These are phyloP conservation scores for Lepidium sativum DNA, from an alignment of 345 rosid species.

Conservation along the genomic window DNA sequence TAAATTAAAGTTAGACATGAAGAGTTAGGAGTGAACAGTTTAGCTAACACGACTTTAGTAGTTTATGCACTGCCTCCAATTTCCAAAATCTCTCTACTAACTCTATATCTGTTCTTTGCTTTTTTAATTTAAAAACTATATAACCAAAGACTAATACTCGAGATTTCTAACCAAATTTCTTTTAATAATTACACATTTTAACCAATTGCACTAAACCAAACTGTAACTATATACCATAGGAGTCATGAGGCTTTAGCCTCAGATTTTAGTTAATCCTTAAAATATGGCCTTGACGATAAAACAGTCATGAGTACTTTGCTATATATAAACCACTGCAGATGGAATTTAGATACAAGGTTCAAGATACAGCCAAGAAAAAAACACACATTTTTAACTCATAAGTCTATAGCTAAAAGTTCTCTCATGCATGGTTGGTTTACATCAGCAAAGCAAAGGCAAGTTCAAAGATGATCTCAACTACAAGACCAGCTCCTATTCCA, in stretches of 20 bases:
- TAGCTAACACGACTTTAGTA: too few species aligned
- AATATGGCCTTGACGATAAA: neutral
- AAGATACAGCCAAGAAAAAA: neutral
- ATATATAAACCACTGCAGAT: neutral
- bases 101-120: too few species aligned
- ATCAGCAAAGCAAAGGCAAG: slow-evolving; percentile 34
- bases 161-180: neutral
- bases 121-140: too few species aligned
- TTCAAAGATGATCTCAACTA: slow-evolving; percentile 40
- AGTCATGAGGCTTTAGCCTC: neutral
- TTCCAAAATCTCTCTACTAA: too few species aligned
- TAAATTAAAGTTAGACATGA: too few species aligned
- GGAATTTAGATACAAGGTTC: slow-evolving; percentile 3
- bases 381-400: slow-evolving; percentile 9
- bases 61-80: too few species aligned
- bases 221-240: neutral
- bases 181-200: neutral
- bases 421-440: slow-evolving; percentile 10
- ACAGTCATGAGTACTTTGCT: neutral
- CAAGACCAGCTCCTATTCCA: slow-evolving; percentile 31
- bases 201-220: too few species aligned
- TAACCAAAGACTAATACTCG: neutral
- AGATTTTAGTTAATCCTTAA: too few species aligned
- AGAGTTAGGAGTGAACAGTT: too few species aligned
- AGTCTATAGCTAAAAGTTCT: neutral